Evolutionary conservation across 1,139 yeast genomes (phyloP).

Genomic region (Maudiozyma humilis): DNA sequence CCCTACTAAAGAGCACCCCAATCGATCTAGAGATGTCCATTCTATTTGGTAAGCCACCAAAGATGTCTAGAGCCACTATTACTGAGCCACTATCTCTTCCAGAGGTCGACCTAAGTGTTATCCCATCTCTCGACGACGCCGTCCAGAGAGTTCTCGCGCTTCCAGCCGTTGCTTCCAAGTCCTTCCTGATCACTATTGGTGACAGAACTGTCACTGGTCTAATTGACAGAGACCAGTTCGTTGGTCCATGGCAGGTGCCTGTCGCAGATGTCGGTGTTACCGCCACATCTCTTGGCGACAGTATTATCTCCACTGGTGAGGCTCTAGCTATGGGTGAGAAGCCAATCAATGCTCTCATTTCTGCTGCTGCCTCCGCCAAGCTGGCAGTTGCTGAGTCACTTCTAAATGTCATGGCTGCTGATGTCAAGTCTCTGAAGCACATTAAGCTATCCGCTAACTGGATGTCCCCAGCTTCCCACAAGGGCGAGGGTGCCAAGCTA

Average conservation of each 20-base stretch:
- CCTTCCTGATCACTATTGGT: constrained; percentile 91
- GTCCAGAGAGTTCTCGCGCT: constrained; percentile 73
- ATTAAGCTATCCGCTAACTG: constrained; percentile 93
- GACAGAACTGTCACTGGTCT: constrained; percentile 95
- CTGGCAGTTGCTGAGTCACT: constrained; percentile 94
- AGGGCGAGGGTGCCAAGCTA: constrained; percentile 90
- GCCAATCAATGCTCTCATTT: constrained; percentile 82
- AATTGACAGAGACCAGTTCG: constrained; percentile 96
- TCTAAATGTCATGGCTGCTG: constrained; percentile 84
- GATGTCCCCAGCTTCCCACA: constrained; percentile 97
- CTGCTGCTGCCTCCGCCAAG: constrained; percentile 94
- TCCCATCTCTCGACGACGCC: constrained; percentile 50
- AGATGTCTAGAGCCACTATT: constrained; percentile 72
- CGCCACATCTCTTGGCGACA: constrained; percentile 71
- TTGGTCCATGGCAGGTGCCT: constrained; percentile 99
- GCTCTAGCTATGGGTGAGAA: constrained; percentile 97
- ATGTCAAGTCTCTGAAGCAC: constrained; percentile 63
- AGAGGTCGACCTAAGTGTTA: constrained; percentile 39
- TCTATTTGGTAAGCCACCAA: constrained; percentile 96
- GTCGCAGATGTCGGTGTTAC: constrained; percentile 99
- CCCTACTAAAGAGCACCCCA: constrained; percentile 67
- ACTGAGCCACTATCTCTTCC: constrained; percentile 55
- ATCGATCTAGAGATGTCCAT: constrained; percentile 95
- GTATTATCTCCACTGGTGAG: constrained; percentile 73
- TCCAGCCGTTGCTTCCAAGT: constrained; percentile 94